Conservation (phyloP, 495 filamentous ascomycete genomes). For the Aspergillus olivimuriae region DNA sequence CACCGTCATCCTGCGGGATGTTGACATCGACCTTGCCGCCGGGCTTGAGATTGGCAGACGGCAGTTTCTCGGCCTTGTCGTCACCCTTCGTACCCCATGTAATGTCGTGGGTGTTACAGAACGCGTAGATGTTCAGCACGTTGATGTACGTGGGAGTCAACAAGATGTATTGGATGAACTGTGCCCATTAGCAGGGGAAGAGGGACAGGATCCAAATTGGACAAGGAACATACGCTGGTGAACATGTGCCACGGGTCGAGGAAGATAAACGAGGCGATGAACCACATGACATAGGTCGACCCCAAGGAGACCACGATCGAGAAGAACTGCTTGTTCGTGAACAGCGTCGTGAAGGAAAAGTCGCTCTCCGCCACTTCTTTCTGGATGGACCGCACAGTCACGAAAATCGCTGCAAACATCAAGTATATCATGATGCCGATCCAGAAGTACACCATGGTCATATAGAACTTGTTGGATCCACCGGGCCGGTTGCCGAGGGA, state of each 20-base stretch:
- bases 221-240: slow-evolving; percentile 53
- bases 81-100: slow-evolving; percentile 97
- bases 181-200: slow-evolving; percentile 9
- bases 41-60: slow-evolving; percentile 72
- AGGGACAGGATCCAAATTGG: neutral
- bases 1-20: slow-evolving; percentile 78
- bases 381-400: slow-evolving; percentile 82
- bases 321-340: slow-evolving; percentile 85
- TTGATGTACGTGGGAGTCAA: slow-evolving; percentile 95
- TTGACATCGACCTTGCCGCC: slow-evolving; percentile 92
- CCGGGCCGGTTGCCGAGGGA: slow-evolving; percentile 95
- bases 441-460: slow-evolving; percentile 98
- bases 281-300: slow-evolving; percentile 92
- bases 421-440: slow-evolving; percentile 91
- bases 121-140: slow-evolving; percentile 94
- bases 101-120: slow-evolving; percentile 97
- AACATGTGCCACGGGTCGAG: slow-evolving; percentile 99
- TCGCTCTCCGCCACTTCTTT: slow-evolving; percentile 48
- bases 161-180: slow-evolving; percentile 93
- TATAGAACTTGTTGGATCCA: slow-evolving; percentile 87
- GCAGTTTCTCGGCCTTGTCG: slow-evolving; percentile 79
- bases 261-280: slow-evolving; percentile 87
- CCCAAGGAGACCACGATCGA: slow-evolving; percentile 85
- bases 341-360: slow-evolving; percentile 64
- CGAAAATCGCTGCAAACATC: slow-evolving; percentile 90